Conservation (phyloP, 805 yeast species). For the Candida michaelii region DNA sequence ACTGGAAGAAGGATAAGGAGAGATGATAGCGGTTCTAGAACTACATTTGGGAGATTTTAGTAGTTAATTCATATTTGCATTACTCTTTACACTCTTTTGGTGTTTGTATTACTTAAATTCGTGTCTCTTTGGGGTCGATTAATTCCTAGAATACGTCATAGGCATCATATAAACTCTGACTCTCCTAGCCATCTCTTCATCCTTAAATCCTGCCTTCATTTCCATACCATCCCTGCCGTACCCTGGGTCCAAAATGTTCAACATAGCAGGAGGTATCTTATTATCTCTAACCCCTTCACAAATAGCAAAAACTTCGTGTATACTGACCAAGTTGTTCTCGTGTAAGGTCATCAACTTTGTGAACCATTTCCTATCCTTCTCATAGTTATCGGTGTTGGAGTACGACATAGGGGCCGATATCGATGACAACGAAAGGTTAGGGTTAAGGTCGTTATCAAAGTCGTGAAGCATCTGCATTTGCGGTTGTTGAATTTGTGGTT, state of each 20-base stretch:
- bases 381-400: slow-evolving; percentile 24
- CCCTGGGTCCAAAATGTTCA: slow-evolving; percentile 33
- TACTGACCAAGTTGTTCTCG: slow-evolving; percentile 25
- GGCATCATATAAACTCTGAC: slow-evolving; percentile 37
- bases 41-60: too few relatives aligned
- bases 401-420: background rate
- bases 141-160: slow-evolving; percentile 21
- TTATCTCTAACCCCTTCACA: slow-evolving; percentile 39
- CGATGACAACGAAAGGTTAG: background rate
- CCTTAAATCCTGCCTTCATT: slow-evolving; percentile 20
- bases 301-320: slow-evolving; percentile 31
- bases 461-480: background rate
- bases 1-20: slow-evolving; percentile 8
- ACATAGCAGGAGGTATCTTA: slow-evolving; percentile 36
- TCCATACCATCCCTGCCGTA: slow-evolving; percentile 21
- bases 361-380: slow-evolving; percentile 39
- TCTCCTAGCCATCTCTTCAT: slow-evolving; percentile 31
- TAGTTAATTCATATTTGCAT: too few relatives aligned
- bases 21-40: slow-evolving; percentile 12
- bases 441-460: background rate
- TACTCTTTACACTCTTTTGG: too few relatives aligned
- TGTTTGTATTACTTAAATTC: background rate
- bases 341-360: slow-evolving; percentile 30
- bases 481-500: background rate
- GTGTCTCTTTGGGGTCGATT: too few relatives aligned